phyloP scores from a whole-genome alignment of 2,329 filamentous ascomycete genomes.

The Chrysoporthe deuterocubensis region DNA sequence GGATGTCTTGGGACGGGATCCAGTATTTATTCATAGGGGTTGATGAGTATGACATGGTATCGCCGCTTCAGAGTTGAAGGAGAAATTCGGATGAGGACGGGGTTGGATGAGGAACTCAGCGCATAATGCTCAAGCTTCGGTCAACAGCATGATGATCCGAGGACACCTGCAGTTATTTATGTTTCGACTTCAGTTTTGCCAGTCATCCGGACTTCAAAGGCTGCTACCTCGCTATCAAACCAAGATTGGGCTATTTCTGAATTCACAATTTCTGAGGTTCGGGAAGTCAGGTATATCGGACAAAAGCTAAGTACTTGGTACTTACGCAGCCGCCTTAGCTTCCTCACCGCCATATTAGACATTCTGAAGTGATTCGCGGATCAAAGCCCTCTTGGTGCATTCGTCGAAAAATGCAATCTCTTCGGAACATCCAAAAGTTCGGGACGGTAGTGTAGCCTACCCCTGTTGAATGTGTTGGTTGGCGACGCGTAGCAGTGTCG shows the following conservation, averaged over 20 bases:
- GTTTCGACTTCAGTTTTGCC: too few species aligned
- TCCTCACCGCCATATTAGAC: neutral
- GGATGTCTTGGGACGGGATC: conserved; percentile 63
- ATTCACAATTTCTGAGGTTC: too few species aligned
- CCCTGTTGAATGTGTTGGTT: neutral
- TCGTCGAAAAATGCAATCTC: neutral
- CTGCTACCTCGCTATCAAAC: neutral
- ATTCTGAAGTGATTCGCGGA: neutral
- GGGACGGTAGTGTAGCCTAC: neutral
- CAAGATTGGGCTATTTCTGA: neutral
- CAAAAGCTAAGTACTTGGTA: neutral
- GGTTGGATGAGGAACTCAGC: neutral
- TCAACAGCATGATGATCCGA: neutral
- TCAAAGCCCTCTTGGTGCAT: neutral
- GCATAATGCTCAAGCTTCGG: neutral
- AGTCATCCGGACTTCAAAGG: neutral
- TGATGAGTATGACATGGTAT: conserved; percentile 34
- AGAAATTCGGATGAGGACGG: neutral
- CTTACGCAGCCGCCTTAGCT: neutral
- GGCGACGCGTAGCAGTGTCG: too few species aligned
- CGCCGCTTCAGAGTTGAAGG: neutral
- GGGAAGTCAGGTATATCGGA: too few species aligned
- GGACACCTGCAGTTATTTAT: conserved; percentile 1
- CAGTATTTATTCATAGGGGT: conserved; percentile 60
- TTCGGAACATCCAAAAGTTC: neutral